A percentile compares a stretch with the other conserved stretches of the same genome.
Evolutionary conservation across 106 monocot genomes (phyloP).

Genomic region (Narthecium ossifragum): DNA sequence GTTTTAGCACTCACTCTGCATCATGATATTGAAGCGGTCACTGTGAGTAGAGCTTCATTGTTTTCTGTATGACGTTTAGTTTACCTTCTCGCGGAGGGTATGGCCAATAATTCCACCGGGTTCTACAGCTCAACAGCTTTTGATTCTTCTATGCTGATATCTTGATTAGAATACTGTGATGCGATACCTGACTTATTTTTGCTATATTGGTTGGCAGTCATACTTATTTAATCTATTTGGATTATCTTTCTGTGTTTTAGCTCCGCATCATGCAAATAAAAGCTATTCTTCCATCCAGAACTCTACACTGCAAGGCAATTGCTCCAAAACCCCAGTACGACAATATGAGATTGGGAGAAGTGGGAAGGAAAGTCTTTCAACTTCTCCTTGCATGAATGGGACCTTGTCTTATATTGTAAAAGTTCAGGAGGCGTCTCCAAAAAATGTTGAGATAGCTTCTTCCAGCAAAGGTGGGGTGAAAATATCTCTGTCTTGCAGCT

Average conservation of each 20-base stretch:
- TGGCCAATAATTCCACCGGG: too few relatives aligned
- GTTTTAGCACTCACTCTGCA: too few relatives aligned
- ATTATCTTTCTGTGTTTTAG: neutral
- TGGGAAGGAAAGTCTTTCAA: neutral
- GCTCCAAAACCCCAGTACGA: neutral
- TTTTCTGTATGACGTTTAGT: too few relatives aligned
- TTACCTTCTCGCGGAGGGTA: too few relatives aligned
- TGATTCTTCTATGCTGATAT: too few relatives aligned
- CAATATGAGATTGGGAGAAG: neutral
- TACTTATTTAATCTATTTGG: neutral
- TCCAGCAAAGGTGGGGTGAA: constrained; percentile 46
- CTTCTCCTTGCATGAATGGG: constrained; percentile 2
- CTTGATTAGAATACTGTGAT: neutral
- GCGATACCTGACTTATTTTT: neutral
- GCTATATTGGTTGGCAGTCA: neutral
- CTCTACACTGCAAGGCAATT: neutral
- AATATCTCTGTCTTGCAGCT: constrained; percentile 26
- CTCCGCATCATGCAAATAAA: neutral
- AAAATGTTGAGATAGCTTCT: constrained; percentile 38
- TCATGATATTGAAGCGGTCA: too few relatives aligned
- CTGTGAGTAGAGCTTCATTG: too few relatives aligned
- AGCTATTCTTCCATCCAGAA: neutral
- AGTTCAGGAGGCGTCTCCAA: constrained; percentile 4
- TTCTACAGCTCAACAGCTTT: too few relatives aligned
- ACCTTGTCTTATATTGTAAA: constrained; percentile 5